Conservation (phyloP, 2,329 filamentous ascomycete genomes). For the Tolypocladium album region DNA sequence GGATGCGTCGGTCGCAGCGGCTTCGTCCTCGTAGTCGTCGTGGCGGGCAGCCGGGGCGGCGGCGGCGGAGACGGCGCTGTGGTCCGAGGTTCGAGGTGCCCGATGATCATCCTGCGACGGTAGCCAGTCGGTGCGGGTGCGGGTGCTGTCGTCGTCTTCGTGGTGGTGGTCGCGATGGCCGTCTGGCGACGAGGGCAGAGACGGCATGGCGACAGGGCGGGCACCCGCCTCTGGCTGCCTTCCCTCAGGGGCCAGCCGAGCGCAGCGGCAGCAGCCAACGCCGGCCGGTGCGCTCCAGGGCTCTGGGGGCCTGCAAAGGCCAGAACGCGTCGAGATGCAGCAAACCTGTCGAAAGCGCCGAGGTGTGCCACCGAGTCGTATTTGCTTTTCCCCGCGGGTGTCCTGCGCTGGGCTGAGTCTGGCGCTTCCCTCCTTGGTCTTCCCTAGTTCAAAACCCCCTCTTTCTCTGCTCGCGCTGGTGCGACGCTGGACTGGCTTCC, state of each 20-base stretch:
- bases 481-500: background rate
- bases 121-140: background rate
- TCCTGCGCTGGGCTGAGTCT: background rate
- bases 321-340: background rate
- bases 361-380: background rate
- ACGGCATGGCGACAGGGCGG: constrained; percentile 8
- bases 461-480: background rate
- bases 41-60: background rate
- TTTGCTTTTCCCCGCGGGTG: background rate
- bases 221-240: background rate
- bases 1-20: background rate
- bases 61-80: background rate
- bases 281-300: background rate
- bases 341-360: background rate
- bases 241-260: background rate
- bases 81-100: background rate
- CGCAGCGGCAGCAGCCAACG: background rate
- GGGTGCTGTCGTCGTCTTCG: background rate
- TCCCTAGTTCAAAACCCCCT: background rate
- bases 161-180: constrained; percentile 1
- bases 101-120: constrained; percentile 2
- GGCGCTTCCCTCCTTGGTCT: background rate
- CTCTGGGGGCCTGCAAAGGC: background rate
- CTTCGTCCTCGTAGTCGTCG: background rate
- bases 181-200: constrained; percentile 3